Base-by-base conservation (phyloP, 192 early-diverging fungal genomes). In the Umbelopsis sp. region DNA sequence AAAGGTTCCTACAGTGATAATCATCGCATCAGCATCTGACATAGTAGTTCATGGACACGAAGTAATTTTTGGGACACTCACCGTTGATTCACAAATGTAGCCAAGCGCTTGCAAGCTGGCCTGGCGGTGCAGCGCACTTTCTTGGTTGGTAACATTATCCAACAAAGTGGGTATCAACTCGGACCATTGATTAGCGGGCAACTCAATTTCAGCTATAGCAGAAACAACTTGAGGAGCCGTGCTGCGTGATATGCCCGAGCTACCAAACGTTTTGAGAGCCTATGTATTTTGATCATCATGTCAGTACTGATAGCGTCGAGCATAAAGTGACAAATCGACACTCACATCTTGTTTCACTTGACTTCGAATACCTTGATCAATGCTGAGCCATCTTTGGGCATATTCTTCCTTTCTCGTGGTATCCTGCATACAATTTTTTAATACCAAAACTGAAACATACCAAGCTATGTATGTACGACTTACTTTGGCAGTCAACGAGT, bases 201-300 rank as follows among this genome's bases (percentile, higher is more conserved):
- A 83, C 75, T 99, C 98, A 41, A 98, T 93, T 67, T 88, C 91
- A 11, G 92, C 93, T 76, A 99, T 94, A 44, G 96, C 96, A 48
- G 95, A 86, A 72, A 98, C 85, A 33, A 91, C 85, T 87, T 93
- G 76, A 35, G 55, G 55, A 33, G 55, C 55, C 13, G 55, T 61
- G 18, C 55, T 61, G 25, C 55, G 55, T 35, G 55, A 22, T 12
- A 68, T 37, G 47, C 47, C 49, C 7, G 46, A 11, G 12, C 33
- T 51, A 27, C n/a, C 25, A 49, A 49, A 50, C 67, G 48, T 68
- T 49, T 49, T 61, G 15, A 61, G 18, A n/a, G 55, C 55, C 55
- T 61, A 12, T 35, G 2, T 2, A 35, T 16, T 30, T 30, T 1
- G 18, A 25, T 37, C 4, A 9, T 25, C 22, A 37, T n/a, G 30